Evolutionary conservation across 352 stramenopile genomes (phyloP), one percentile per base, ranked within the genome.

Genomic region (Globisporangium sylvaticum): DNA sequence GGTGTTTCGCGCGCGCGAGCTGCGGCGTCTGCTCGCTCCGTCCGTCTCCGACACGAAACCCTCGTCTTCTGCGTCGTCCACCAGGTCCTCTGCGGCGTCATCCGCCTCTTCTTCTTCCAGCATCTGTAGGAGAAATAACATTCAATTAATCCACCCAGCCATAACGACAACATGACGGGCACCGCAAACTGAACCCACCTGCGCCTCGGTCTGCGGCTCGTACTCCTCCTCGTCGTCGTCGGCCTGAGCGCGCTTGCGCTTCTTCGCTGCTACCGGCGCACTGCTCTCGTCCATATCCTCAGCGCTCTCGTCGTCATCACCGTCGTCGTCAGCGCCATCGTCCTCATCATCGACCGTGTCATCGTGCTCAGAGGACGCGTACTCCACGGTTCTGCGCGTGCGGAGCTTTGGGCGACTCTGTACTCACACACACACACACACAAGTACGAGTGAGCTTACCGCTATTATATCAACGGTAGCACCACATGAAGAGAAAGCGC

Each of bases 331-430:
- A 0, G 68, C 70, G 4, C 72, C 71, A 4, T 69, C 63, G 0
- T 64, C 54, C 5, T 85, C 77, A n/a, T 76, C 77, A n/a, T 76
- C 71, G 0, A 79, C 75, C 7, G 65, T 80, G 4, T 44, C 37
- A 44, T 67, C 69, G 42, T 86, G 72, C 60, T 83, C 70, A 25
- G 46, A 68, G 29, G 64, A 58, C 24, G 50, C 57, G 55, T 66
- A 74, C 27, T 63, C 14, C 18, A 62, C 29, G 22, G 52, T 25
- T 44, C 34, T 20, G 24, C 63, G 44, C 32, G 71, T 77, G 48
- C 71, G 68, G 27, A 77, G 68, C 65, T 75, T 77, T 32, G 71
- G 71, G 20, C 71, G 68, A 46, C 77, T 64, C 37, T 68, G 60
- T 58, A 73, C 24, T n/a, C 10, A 39, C 27, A 27, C 4, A 55